Conservation (phyloP, 352 stramenopile species). For the Pythium vanterpoolii region DNA sequence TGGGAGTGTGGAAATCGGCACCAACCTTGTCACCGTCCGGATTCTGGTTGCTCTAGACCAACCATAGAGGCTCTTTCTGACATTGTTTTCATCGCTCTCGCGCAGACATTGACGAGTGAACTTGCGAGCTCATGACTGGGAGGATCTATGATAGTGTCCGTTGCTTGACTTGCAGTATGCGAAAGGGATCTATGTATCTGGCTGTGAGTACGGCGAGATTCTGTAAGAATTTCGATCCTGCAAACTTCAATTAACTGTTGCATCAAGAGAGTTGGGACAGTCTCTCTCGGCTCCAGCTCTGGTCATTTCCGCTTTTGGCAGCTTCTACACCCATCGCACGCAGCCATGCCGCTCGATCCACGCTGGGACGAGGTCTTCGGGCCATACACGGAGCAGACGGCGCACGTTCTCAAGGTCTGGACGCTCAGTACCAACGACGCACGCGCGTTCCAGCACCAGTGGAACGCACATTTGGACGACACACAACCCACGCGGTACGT, state of each 20-base stretch:
- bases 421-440: neutral
- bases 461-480: neutral
- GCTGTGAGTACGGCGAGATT: too few relatives aligned
- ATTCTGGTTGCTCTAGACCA: neutral
- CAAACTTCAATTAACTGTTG: too few relatives aligned
- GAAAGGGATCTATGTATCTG: too few relatives aligned
- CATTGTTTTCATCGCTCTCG: too few relatives aligned
- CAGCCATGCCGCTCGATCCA: neutral
- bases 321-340: neutral
- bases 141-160: too few relatives aligned
- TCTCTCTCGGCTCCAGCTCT: too few relatives aligned
- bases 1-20: neutral
- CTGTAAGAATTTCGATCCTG: too few relatives aligned
- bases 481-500: neutral
- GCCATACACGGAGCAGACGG: neutral
- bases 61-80: too few relatives aligned
- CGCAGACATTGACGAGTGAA: too few relatives aligned
- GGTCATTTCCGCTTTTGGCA: neutral
- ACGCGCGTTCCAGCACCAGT: conserved; percentile 1
- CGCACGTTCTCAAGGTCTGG: conserved; percentile 10
- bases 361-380: conserved; percentile 5
- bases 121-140: too few relatives aligned
- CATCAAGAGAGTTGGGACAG: neutral
- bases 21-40: neutral
- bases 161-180: too few relatives aligned